Evolutionary conservation across 192 early-diverging fungal genomes (phyloP).

Genomic region (Fimicolochytrium jonesii): DNA sequence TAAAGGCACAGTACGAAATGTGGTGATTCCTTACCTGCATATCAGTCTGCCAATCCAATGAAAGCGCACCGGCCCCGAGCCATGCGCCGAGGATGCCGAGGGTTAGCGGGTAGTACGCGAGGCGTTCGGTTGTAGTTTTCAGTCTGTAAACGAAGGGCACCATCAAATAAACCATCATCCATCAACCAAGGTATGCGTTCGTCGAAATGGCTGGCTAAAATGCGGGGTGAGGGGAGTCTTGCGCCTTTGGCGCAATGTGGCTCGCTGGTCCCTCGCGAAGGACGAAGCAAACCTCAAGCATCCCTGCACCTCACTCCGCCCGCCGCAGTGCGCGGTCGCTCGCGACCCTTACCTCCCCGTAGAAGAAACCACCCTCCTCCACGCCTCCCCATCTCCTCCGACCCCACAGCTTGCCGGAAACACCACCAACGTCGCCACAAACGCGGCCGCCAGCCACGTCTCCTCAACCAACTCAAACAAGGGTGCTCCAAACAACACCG

Average conservation of each 20-base stretch:
- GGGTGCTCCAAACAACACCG: slow-evolving; percentile 7
- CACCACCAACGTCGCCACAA: neutral
- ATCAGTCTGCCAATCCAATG: slow-evolving; percentile 25
- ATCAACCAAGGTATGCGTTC: no score
- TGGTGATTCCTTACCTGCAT: slow-evolving; percentile 1
- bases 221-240: no score
- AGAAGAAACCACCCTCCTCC: slow-evolving; percentile 7
- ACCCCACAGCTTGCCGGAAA: slow-evolving; percentile 3
- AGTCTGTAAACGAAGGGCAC: neutral
- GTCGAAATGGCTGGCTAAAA: no score
- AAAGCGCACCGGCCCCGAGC: slow-evolving; percentile 14
- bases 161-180: no score
- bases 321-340: no score
- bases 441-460: slow-evolving; percentile 5
- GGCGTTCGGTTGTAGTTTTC: neutral
- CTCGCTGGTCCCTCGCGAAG: no score
- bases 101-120: slow-evolving; percentile 1
- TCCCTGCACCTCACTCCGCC: no score
- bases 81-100: slow-evolving; percentile 19
- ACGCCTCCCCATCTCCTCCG: neutral
- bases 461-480: slow-evolving; percentile 4
- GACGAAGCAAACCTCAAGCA: no score
- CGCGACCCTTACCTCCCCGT: no score
- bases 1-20: neutral
- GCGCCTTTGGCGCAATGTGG: no score